Base-by-base conservation (phyloP, 495 filamentous ascomycete genomes). In the Hyaloscypha finlandica region DNA sequence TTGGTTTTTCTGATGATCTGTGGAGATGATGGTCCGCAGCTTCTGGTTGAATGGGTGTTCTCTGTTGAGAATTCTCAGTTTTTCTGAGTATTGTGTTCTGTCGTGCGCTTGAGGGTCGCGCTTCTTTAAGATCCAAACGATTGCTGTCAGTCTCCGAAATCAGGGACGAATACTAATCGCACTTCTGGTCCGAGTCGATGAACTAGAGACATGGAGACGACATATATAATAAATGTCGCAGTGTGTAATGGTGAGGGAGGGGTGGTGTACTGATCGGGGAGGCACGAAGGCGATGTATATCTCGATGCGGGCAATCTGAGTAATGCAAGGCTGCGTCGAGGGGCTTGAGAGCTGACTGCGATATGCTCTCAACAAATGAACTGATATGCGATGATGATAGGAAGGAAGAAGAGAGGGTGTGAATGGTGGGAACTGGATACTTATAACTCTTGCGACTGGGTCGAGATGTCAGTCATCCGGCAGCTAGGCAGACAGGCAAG, bases 91-190 rank as follows among this genome's bases (percentile, higher is more conserved):
- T 20, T 54, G 22, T 61, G 20, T 19, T 55, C 14, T 59, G 55
- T 60, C 11, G 14, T 60, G 12, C 22, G 20, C 57, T 55, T 67
- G 29, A 31, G 48, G 32, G 22, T n/a, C 55, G 48, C n/a, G 48
- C n/a, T 65, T 12, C 52, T n/a, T 14, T 25, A 58, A 39, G 30
- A 20, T 48, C 37, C 63, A 22, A 29, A 61, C 30, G 37, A 59
- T 39, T 56, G 20, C 58, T 60, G 69, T 74, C 71, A 74, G 64
- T 74, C 71, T 61, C 71, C 71, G 33, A 66, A 57, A 51, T 74
- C 71, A 62, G 68, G 63, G 56, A 71, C 61, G 57, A 67, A 67
- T 53, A 65, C 35, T 59, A 69, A 39, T 65, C 64, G 69, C 32
- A 69, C 39, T 52, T 61, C 42, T 57, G 66, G 63, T 39, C 67